Conservation (phyloP, 2,329 filamentous ascomycete species). For the Cercospora zeina region DNA sequence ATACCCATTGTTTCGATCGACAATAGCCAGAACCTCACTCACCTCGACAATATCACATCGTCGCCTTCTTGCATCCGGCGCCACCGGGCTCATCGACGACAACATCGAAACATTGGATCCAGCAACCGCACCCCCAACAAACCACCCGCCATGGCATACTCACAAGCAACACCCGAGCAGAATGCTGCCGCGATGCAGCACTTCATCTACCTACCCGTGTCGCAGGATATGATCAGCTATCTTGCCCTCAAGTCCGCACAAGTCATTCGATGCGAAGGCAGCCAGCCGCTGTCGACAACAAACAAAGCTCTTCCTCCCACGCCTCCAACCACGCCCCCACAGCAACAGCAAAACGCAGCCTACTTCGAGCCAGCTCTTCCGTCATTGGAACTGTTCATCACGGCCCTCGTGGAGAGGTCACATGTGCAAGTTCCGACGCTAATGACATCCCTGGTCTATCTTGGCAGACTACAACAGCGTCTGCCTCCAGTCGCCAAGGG, state of each 20-base stretch:
- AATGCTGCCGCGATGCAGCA: slow-evolving; percentile 76
- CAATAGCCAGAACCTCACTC: slow-evolving; percentile 32
- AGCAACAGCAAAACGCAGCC: slow-evolving; percentile 48
- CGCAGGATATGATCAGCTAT: slow-evolving; percentile 73
- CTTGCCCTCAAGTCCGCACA: slow-evolving; percentile 71
- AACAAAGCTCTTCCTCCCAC: slow-evolving; percentile 57
- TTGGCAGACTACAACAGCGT: slow-evolving; percentile 76
- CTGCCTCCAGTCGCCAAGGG: slow-evolving; percentile 94
- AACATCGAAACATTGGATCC: slow-evolving; percentile 16
- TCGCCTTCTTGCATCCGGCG: slow-evolving; percentile 21
- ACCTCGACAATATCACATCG: slow-evolving; percentile 11
- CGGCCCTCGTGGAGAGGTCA: slow-evolving; percentile 82
- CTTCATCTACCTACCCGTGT: slow-evolving; percentile 76
- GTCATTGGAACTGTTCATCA: slow-evolving; percentile 86
- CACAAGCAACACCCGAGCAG: slow-evolving; percentile 46
- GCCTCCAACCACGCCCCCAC: slow-evolving; percentile 60
- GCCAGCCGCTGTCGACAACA: slow-evolving; percentile 39
- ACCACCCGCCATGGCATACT: slow-evolving; percentile 47
- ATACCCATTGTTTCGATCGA: slow-evolving; percentile 35
- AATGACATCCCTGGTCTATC: slow-evolving; percentile 95
- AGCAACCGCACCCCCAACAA: slow-evolving; percentile 23
- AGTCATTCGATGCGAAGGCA: slow-evolving; percentile 74
- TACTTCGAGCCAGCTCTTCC: slow-evolving; percentile 62
- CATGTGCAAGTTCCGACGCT: slow-evolving; percentile 96
- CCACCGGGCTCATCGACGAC: slow-evolving; percentile 23